These are phyloP conservation scores for Chlorella sp. DNA, from an alignment of 139 green algal genomes.

Conservation along the genomic window DNA sequence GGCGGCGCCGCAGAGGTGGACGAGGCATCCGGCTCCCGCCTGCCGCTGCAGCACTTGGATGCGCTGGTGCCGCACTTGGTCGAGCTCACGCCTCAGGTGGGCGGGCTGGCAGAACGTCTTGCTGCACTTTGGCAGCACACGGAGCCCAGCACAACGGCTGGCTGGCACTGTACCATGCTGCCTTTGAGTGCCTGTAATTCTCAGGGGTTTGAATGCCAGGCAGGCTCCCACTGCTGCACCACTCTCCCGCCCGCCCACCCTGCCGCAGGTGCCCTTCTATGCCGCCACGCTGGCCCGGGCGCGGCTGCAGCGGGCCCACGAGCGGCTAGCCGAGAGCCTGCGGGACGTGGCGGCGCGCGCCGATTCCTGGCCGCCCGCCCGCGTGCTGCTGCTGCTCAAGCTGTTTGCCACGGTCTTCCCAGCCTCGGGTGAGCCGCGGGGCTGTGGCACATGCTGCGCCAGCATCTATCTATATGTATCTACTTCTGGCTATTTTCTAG, in stretches of 20 bases:
- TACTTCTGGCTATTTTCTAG: too few species aligned
- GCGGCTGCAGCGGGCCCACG: conserved; percentile 60
- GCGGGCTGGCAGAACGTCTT: too few species aligned
- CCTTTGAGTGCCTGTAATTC: too few species aligned
- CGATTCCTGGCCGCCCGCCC: conserved; percentile 47
- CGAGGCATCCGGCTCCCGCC: background rate
- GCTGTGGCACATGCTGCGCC: too few species aligned
- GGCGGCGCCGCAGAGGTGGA: conserved; percentile 18
- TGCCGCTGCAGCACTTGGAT: conserved; percentile 74
- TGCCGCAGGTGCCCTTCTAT: conserved; percentile 85
- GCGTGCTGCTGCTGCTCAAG: conserved; percentile 82
- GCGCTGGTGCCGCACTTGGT: conserved; percentile 68
- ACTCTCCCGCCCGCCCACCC: background rate
- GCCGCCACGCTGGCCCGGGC: conserved; percentile 84
- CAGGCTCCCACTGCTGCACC: too few species aligned
- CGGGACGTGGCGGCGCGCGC: conserved; percentile 16
- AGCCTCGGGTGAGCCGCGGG: conserved; percentile 25
- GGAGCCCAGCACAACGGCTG: too few species aligned
- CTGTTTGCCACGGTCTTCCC: conserved; percentile 90
- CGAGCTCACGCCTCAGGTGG: conserved; percentile 55
- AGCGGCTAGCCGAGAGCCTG: conserved; percentile 51
- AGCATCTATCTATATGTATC: too few species aligned
- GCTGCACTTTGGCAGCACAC: too few species aligned
- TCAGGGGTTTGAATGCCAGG: too few species aligned
- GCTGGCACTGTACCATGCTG: too few species aligned